Evolutionary conservation across 208 protist species (phyloP).

Genomic region (Leishmania turanica): DNA sequence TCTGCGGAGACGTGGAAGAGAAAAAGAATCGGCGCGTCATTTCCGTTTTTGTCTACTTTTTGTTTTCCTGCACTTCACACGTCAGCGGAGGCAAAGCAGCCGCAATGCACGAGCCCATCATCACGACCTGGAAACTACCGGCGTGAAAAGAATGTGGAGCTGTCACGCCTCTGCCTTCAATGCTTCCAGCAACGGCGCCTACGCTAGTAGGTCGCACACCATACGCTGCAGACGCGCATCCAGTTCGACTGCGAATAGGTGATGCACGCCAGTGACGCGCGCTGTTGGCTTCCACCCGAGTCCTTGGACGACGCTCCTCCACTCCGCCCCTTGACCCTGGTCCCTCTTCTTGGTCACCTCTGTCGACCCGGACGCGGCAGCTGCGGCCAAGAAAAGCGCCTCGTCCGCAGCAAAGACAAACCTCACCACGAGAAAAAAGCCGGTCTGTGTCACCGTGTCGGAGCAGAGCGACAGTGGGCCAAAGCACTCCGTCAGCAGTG

Average conservation of each 20-base stretch:
- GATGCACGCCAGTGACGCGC: neutral
- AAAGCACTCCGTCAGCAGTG: constrained; percentile 30
- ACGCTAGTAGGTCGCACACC: neutral
- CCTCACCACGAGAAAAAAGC: constrained; percentile 24
- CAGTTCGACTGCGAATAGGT: neutral
- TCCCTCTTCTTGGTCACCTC: neutral
- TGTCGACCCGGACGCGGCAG: neutral
- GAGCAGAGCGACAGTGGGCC: constrained; percentile 36
- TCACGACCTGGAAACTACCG: neutral
- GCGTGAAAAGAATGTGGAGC: neutral
- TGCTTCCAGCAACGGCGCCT: neutral
- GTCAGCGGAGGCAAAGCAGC: neutral
- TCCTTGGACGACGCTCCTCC: constrained; percentile 1
- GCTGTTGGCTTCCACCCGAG: neutral
- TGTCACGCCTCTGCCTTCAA: neutral
- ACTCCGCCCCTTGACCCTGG: neutral
- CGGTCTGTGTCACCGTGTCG: neutral
- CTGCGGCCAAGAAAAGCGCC: constrained; percentile 24
- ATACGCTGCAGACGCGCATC: neutral
- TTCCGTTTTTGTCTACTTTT: neutral
- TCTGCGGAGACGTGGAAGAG: neutral
- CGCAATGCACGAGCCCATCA: neutral
- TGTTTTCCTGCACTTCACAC: neutral
- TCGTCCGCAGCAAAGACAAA: constrained; percentile 38
- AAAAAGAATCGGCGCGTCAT: neutral